These are phyloP conservation scores for Leucocoprinus birnbaumii DNA, from an alignment of 768 basidiomycete species.

Conservation along the genomic window DNA sequence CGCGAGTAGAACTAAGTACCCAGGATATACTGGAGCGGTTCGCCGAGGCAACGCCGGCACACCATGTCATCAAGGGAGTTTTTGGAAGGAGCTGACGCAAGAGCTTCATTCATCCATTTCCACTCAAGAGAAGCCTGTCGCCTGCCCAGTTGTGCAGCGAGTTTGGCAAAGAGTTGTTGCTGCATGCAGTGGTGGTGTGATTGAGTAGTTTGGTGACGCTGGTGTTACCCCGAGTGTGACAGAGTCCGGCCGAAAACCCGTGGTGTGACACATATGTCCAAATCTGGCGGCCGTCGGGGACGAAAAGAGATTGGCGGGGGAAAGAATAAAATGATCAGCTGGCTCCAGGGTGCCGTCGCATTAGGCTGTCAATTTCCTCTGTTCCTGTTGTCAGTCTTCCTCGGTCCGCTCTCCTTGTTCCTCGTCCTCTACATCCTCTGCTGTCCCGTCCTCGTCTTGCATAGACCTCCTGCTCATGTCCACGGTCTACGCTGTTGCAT, in stretches of 20 bases:
- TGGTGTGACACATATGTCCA: constrained; percentile 3
- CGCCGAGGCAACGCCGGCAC: constrained; percentile 56
- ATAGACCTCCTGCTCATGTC: constrained; percentile 27
- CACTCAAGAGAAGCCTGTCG: constrained; percentile 37
- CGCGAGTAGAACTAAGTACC: constrained; percentile 39
- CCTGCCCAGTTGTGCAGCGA: constrained; percentile 29
- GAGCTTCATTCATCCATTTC: constrained; percentile 39
- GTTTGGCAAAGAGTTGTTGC: constrained; percentile 22
- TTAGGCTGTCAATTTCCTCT: constrained; percentile 10
- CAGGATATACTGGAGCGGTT: constrained; percentile 90
- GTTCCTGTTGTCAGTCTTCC: constrained; percentile 16
- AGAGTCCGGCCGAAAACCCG: constrained; percentile 2
- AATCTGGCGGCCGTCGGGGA: constrained; percentile 5
- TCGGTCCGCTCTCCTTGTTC: constrained; percentile 28
- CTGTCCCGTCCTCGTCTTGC: constrained; percentile 16
- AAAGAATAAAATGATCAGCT: constrained; percentile 25
- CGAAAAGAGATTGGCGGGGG: constrained; percentile 8
- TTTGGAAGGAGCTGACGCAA: constrained; percentile 13
- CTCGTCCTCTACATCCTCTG: constrained; percentile 19
- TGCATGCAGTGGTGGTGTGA: constrained; percentile 20
- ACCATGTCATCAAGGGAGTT: constrained; percentile 46
- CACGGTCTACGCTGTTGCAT: constrained; percentile 33
- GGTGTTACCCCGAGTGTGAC: constrained; percentile 3
- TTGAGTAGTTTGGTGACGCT: neutral
- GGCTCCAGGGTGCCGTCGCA: constrained; percentile 16